phyloP scores from a whole-genome alignment of 208 protist genomes.

The Borovskyia barvae region DNA sequence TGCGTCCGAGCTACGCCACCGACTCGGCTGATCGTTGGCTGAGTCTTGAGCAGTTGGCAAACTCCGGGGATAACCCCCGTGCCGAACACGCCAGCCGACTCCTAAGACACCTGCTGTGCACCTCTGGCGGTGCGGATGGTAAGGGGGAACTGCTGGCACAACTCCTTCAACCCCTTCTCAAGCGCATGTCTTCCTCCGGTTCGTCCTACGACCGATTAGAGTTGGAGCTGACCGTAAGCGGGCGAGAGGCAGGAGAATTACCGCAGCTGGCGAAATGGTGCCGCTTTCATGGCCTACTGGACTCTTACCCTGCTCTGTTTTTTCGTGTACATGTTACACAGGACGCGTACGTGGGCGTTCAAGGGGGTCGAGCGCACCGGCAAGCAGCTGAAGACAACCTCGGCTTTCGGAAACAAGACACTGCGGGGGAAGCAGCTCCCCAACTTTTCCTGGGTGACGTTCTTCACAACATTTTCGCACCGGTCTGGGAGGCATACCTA shows the following conservation, averaged over 20 bases:
- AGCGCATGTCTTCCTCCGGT: slow-evolving; percentile 21
- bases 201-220: slow-evolving; percentile 40
- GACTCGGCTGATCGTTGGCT: slow-evolving; percentile 26
- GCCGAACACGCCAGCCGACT: slow-evolving; percentile 24
- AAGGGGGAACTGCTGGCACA: slow-evolving; percentile 45
- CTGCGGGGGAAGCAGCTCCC: not conserved
- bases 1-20: slow-evolving; percentile 48
- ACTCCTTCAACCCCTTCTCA: slow-evolving; percentile 47
- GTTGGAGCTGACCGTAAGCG: slow-evolving; percentile 71
- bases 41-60: slow-evolving; percentile 16
- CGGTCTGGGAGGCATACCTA: slow-evolving; percentile 95
- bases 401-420: slow-evolving; percentile 7
- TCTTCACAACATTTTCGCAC: slow-evolving; percentile 96
- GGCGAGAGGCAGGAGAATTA: slow-evolving; percentile 42
- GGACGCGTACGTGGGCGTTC: slow-evolving; percentile 43
- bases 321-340: slow-evolving; percentile 57
- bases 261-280: slow-evolving; percentile 67
- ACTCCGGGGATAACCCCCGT: slow-evolving; percentile 14
- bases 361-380: not conserved
- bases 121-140: slow-evolving; percentile 30
- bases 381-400: not conserved
- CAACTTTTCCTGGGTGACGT: slow-evolving; percentile 79
- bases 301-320: slow-evolving; percentile 20
- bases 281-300: slow-evolving; percentile 43
- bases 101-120: slow-evolving; percentile 49